Evolutionary conservation across 805 yeast genomes (phyloP).

Genomic region (Candida nemodendra): DNA sequence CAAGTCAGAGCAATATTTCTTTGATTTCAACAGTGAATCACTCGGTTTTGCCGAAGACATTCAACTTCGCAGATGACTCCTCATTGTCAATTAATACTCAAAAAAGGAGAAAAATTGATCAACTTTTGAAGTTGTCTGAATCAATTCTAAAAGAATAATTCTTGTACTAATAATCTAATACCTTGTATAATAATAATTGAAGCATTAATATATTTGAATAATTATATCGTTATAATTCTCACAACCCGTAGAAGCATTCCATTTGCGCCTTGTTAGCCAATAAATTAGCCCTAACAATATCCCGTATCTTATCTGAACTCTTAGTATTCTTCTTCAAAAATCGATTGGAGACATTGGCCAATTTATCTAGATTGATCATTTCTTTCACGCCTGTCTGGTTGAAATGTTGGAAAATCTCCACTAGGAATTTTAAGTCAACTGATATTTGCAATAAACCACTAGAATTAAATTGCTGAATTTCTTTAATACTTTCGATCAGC

Average conservation of each 20-base stretch:
- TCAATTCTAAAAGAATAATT: conserved; percentile 19
- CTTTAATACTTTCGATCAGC: conserved; percentile 20
- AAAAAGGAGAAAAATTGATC: conserved; percentile 17
- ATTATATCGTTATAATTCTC: conserved; percentile 1
- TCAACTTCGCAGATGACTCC: conserved; percentile 11
- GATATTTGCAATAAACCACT: conserved; percentile 25
- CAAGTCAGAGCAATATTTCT: conserved; percentile 12
- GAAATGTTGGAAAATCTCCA: conserved; percentile 21
- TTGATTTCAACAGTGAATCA: conserved; percentile 8
- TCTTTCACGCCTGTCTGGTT: conserved; percentile 17
- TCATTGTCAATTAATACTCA: conserved; percentile 1
- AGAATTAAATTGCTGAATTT: conserved; percentile 24
- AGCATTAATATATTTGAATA: too few species aligned
- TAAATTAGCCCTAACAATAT: conserved; percentile 20
- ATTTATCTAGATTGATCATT: conserved; percentile 17
- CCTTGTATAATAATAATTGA: conserved; percentile 10
- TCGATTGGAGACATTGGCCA: conserved; percentile 20
- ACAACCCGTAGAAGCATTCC: conserved; percentile 23
- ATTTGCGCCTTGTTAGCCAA: conserved; percentile 26
- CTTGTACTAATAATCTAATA: conserved; percentile 8
- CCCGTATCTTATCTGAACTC: conserved; percentile 16
- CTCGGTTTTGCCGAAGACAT: conserved; percentile 7
- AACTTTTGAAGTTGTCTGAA: conserved; percentile 26
- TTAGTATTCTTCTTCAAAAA: conserved; percentile 20
- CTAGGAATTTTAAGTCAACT: conserved; percentile 24